Conservation (phyloP, 768 basidiomycete genomes). For the Crassisporium funariophilum region DNA sequence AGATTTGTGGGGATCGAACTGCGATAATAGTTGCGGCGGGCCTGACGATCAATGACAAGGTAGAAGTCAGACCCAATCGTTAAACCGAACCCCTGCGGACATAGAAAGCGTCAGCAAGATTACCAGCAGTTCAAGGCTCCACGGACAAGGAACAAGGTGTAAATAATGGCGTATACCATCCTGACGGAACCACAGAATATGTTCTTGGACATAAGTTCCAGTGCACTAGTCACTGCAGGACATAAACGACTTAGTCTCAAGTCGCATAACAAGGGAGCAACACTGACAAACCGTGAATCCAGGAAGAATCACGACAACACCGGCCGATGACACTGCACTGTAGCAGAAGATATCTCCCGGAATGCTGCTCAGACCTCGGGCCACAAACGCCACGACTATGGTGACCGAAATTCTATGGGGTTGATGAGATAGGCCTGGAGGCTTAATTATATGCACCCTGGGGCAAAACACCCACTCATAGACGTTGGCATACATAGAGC, state of each 20-base stretch:
- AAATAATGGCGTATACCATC: conserved; percentile 85
- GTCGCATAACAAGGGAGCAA: neutral
- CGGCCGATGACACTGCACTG: conserved; percentile 85
- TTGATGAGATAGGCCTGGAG: neutral
- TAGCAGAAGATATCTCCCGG: conserved; percentile 82
- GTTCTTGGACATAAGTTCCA: conserved; percentile 81
- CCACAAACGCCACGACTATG: conserved; percentile 82
- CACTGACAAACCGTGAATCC: conserved; percentile 79
- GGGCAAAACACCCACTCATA: conserved; percentile 75
- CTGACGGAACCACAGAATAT: conserved; percentile 81
- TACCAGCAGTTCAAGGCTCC: conserved; percentile 1
- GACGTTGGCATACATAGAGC: conserved; percentile 90
- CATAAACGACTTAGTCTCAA: conserved; percentile 1
- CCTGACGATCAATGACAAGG: conserved; percentile 65
- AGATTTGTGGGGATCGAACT: conserved; percentile 41
- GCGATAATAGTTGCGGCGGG: conserved; percentile 52
- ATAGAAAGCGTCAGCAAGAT: neutral
- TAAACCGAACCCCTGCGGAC: conserved; percentile 72
- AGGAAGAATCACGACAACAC: conserved; percentile 88
- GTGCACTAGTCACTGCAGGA: conserved; percentile 67
- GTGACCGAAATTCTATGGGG: conserved; percentile 73
- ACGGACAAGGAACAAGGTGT: conserved; percentile 75
- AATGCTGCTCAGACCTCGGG: conserved; percentile 77
- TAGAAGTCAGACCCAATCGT: conserved; percentile 85
- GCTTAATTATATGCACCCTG: neutral